Evolutionary conservation across 805 yeast genomes (phyloP).

Genomic region (Cyberlindnera nakhonratchasimensis): DNA sequence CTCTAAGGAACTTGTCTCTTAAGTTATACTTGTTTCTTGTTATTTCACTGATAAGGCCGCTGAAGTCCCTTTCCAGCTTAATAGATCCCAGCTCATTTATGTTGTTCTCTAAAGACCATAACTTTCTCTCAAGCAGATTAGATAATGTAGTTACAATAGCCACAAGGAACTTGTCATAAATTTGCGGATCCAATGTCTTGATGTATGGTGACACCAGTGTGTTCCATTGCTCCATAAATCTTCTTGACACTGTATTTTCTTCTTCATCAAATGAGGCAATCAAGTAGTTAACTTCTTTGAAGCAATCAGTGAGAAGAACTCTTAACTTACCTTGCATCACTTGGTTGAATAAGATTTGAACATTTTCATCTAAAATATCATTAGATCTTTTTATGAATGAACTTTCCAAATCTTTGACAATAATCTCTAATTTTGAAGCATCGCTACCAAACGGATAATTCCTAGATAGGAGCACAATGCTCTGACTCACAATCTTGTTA

Average conservation of each 20-base stretch:
- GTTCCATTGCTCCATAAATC: constrained; percentile 65
- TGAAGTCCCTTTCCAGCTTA: constrained; percentile 76
- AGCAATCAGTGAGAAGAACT: constrained; percentile 42
- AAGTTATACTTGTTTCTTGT: constrained; percentile 70
- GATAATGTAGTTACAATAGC: constrained; percentile 55
- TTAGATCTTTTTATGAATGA: constrained; percentile 28
- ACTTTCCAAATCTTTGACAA: constrained; percentile 27
- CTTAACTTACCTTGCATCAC: constrained; percentile 42
- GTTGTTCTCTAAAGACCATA: constrained; percentile 62
- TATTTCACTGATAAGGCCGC: constrained; percentile 67
- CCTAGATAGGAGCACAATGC: constrained; percentile 29
- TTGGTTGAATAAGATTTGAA: constrained; percentile 45
- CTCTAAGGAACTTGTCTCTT: constrained; percentile 72
- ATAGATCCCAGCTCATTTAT: constrained; percentile 83
- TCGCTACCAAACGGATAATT: constrained; percentile 40
- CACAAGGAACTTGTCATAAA: constrained; percentile 47
- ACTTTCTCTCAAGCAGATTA: constrained; percentile 55
- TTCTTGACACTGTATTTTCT: constrained; percentile 36
- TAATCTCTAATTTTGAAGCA: constrained; percentile 25
- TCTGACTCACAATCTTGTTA: constrained; percentile 34
- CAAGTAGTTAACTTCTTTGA: constrained; percentile 28
- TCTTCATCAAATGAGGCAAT: constrained; percentile 32
- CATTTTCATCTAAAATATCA: constrained; percentile 35
- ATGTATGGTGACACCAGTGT: constrained; percentile 60
- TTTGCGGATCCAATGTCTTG: constrained; percentile 50